Evolutionary conservation across 495 filamentous ascomycete species (phyloP).

Genomic region (Penicillium paradoxum): DNA sequence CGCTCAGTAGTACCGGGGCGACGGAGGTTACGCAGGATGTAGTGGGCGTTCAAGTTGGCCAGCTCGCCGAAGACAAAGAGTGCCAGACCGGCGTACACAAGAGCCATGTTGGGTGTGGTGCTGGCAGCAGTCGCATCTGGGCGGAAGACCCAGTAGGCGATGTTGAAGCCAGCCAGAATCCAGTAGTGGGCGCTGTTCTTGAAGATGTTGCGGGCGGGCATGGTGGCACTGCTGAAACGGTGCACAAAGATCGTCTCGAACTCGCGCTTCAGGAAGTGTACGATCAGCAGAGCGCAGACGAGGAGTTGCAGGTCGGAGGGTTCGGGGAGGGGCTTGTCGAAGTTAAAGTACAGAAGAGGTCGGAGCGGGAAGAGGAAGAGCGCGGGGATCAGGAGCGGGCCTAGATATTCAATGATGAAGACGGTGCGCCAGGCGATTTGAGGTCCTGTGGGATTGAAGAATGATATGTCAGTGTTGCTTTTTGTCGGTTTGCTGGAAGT

Average conservation of each 20-base stretch:
- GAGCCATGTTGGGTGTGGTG: constrained; percentile 34
- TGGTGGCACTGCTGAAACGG: constrained; percentile 89
- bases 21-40: constrained; percentile 68
- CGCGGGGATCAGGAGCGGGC: constrained; percentile 87
- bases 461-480: constrained; percentile 1
- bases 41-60: constrained; percentile 72
- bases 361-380: constrained; percentile 64
- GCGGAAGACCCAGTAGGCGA: constrained; percentile 79
- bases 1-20: constrained; percentile 75
- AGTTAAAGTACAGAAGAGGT: constrained; percentile 64
- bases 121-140: constrained; percentile 58
- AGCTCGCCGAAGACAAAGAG: constrained; percentile 73
- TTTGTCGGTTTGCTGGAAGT: neutral
- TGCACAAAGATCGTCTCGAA: constrained; percentile 91
- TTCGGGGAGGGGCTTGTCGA: constrained; percentile 41
- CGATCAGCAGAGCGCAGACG: constrained; percentile 61
- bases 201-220: constrained; percentile 83
- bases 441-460: constrained; percentile 52
- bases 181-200: constrained; percentile 93
- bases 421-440: constrained; percentile 94
- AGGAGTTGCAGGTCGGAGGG: constrained; percentile 66
- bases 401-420: constrained; percentile 90
- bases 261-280: constrained; percentile 95
- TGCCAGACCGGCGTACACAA: constrained; percentile 59
- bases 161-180: constrained; percentile 72